These are phyloP conservation scores for Pseudogymnoascus sp. DNA, from an alignment of 2,329 filamentous ascomycete genomes.

Conservation along the genomic window DNA sequence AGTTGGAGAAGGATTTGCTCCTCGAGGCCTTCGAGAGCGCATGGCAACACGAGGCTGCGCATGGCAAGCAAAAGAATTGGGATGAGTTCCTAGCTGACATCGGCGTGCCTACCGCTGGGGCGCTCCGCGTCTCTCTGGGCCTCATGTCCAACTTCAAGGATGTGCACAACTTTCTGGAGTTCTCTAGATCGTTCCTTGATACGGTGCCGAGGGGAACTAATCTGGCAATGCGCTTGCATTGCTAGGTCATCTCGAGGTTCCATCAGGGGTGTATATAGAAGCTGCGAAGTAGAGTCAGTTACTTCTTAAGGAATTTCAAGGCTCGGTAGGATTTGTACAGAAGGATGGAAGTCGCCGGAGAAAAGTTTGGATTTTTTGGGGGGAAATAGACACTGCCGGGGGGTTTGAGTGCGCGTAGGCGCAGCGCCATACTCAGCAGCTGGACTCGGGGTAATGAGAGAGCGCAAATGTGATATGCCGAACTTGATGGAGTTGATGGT, in stretches of 20 bases:
- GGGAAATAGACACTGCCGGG: constrained; percentile 26
- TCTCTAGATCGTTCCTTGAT: constrained; percentile 23
- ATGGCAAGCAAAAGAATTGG: constrained; percentile 12
- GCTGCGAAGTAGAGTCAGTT: not conserved
- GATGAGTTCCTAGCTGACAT: constrained; percentile 21
- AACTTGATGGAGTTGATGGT: not conserved
- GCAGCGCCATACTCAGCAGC: not conserved
- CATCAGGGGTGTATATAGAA: not conserved
- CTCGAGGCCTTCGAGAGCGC: constrained; percentile 8
- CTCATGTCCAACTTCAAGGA: constrained; percentile 30
- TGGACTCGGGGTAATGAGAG: not conserved
- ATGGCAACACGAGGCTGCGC: not conserved
- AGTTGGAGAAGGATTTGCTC: constrained; percentile 19
- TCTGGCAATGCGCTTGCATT: not conserved
- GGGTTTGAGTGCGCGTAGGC: constrained; percentile 15
- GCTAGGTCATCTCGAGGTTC: not conserved
- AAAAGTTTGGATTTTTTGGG: not conserved
- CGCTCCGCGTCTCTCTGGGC: constrained; percentile 34
- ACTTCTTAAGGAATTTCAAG: not conserved
- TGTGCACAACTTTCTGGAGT: constrained; percentile 31
- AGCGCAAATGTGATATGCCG: not conserved
- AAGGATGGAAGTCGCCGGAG: not conserved
- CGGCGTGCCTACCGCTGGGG: constrained; percentile 25
- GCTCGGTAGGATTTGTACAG: not conserved
- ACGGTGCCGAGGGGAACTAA: not conserved